Percentiles rank a stretch among this genome's conserved stretches.
Evolutionary conservation across 768 basidiomycete species (phyloP).

Genomic region (Tricholoma sp.): DNA sequence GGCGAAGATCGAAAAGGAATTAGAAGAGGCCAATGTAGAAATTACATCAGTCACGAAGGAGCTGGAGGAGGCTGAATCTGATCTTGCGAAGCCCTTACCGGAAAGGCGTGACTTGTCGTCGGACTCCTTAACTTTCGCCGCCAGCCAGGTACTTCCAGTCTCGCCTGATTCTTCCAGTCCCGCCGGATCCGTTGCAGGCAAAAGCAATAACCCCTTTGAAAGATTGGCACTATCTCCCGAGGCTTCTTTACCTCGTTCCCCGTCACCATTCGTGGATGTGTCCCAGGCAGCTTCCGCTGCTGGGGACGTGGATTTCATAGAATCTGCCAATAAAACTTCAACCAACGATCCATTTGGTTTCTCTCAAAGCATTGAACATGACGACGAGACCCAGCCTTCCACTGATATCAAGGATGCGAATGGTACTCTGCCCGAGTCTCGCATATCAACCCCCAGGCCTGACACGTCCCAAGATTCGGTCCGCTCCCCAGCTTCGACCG

Average conservation of each 20-base stretch:
- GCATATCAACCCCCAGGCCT: slow-evolving; percentile 13
- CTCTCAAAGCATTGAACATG: slow-evolving; percentile 25
- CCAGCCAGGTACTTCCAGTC: slow-evolving; percentile 64
- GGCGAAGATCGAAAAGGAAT: slow-evolving; percentile 64
- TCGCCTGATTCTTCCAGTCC: slow-evolving; percentile 62
- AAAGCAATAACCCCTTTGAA: slow-evolving; percentile 94
- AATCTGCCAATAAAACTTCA: slow-evolving; percentile 17
- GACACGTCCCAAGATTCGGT: slow-evolving; percentile 13
- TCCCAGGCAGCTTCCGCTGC: slow-evolving; percentile 30
- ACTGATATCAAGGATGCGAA: neutral
- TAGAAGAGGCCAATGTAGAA: slow-evolving; percentile 60
- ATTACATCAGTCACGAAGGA: slow-evolving; percentile 48
- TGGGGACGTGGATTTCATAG: slow-evolving; percentile 14
- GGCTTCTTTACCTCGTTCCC: slow-evolving; percentile 40
- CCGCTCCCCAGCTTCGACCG: slow-evolving; percentile 22
- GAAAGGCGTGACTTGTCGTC: slow-evolving; percentile 33
- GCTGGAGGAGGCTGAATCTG: slow-evolving; percentile 48
- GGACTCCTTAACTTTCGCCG: slow-evolving; percentile 54
- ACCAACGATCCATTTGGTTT: slow-evolving; percentile 52
- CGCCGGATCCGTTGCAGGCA: slow-evolving; percentile 38
- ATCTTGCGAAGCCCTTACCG: slow-evolving; percentile 32
- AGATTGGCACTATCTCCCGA: slow-evolving; percentile 49
- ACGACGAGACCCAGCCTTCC: neutral
- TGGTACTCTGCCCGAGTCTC: neutral
- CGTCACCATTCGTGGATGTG: slow-evolving; percentile 45